Conservation (phyloP, 192 early-diverging fungal species). For the Entomortierella chlamydospora region DNA sequence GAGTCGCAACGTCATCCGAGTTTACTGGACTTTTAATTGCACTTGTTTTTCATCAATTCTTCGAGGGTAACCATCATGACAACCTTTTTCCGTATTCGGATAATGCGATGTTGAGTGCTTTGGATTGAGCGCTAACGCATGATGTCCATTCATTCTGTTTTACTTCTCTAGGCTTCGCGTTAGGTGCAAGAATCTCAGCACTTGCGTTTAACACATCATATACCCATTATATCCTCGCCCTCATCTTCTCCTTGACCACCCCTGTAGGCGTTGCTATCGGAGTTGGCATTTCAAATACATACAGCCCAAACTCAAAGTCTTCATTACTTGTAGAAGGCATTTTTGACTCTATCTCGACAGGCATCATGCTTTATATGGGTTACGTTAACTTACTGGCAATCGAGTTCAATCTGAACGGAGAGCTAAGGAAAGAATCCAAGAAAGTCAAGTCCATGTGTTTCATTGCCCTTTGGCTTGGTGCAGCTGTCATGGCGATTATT, state of each 20-base stretch:
- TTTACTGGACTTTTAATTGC: conserved; percentile 75
- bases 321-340: conserved; percentile 75
- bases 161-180: conserved; percentile 68
- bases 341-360: conserved; percentile 80
- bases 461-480: conserved; percentile 75
- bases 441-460: conserved; percentile 64
- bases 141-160: background rate
- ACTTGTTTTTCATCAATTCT: conserved; percentile 80
- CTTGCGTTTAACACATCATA: conserved; percentile 55
- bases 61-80: conserved; percentile 9
- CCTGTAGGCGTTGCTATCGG: conserved; percentile 84
- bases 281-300: conserved; percentile 70
- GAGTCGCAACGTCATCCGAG: conserved; percentile 64
- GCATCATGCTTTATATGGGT: conserved; percentile 86
- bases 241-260: conserved; percentile 76
- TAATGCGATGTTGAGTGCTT: too few species aligned
- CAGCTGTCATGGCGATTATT: conserved; percentile 79
- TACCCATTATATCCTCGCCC: conserved; percentile 62
- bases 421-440: conserved; percentile 43
- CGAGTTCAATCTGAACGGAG: conserved; percentile 70
- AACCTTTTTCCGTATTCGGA: too few species aligned
- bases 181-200: conserved; percentile 73
- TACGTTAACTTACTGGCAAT: conserved; percentile 77
- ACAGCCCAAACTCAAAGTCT: conserved; percentile 60
- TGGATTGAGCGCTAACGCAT: too few species aligned